A percentile compares a stretch with the other conserved stretches of the same genome.
These are phyloP conservation scores for Pulveroboletus sp. DNA, from an alignment of 768 basidiomycete genomes.

Conservation along the genomic window DNA sequence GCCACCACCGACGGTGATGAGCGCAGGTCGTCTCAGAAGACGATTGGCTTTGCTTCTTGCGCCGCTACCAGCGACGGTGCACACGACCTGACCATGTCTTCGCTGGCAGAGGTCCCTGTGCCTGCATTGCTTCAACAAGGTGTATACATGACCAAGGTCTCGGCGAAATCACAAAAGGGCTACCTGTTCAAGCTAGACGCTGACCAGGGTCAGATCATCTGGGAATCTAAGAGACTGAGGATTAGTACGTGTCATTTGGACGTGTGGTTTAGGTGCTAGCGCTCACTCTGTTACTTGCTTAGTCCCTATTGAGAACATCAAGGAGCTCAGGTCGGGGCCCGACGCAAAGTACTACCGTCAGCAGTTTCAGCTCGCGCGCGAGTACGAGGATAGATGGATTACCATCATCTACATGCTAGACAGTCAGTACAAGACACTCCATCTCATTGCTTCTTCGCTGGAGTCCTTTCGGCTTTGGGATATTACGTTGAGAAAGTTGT, in stretches of 20 bases:
- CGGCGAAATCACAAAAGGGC: conserved; percentile 69
- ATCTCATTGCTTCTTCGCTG: conserved; percentile 68
- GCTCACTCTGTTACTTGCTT: not conserved
- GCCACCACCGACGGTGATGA: conserved; percentile 2
- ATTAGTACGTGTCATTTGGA: conserved; percentile 44
- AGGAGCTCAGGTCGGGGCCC: conserved; percentile 73
- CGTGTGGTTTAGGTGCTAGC: not conserved
- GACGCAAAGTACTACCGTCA: conserved; percentile 69
- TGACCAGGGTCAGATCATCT: conserved; percentile 76
- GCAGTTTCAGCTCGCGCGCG: conserved; percentile 59
- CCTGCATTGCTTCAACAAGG: conserved; percentile 58
- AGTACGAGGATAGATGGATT: conserved; percentile 71
- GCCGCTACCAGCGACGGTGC: not conserved
- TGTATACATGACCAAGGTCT: conserved; percentile 77
- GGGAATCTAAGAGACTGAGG: conserved; percentile 66
- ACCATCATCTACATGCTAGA: conserved; percentile 79
- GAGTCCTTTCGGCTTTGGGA: conserved; percentile 64
- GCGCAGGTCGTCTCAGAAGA: not conserved
- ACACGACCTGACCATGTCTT: conserved; percentile 8
- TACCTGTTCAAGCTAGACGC: conserved; percentile 69
- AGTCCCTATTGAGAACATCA: conserved; percentile 86
- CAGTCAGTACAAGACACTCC: conserved; percentile 78
- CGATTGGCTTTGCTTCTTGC: not conserved
- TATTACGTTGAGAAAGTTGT: conserved; percentile 56
- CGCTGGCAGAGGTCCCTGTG: conserved; percentile 42